These are phyloP conservation scores for Blastobotrys mokoenaii DNA, from an alignment of 805 yeast genomes.

Conservation along the genomic window DNA sequence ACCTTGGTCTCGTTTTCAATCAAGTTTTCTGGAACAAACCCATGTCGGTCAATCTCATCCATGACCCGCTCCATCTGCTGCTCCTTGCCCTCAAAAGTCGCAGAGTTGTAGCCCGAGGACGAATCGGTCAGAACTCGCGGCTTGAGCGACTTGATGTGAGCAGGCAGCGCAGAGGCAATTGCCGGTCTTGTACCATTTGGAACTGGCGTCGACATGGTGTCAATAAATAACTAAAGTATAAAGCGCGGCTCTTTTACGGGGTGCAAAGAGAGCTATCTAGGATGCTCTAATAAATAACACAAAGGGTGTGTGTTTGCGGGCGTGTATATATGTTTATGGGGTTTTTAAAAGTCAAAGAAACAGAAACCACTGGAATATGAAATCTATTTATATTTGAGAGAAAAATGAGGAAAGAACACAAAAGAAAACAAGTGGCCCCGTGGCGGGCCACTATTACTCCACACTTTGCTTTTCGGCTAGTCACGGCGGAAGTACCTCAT, in stretches of 20 bases:
- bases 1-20: slow-evolving; percentile 72
- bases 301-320: too few species aligned
- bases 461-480: too few species aligned
- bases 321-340: too few species aligned
- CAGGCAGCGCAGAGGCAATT: slow-evolving; percentile 1
- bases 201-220: not conserved
- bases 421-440: not conserved
- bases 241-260: too few species aligned
- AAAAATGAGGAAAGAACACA: not conserved
- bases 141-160: slow-evolving; percentile 7
- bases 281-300: too few species aligned
- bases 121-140: slow-evolving; percentile 19
- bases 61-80: slow-evolving; percentile 72
- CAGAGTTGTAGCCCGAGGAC: slow-evolving; percentile 56
- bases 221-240: too few species aligned
- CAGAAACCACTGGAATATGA: too few species aligned
- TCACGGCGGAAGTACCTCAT: too few species aligned
- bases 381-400: not conserved
- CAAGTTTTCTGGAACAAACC: slow-evolving; percentile 80
- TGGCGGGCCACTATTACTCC: too few species aligned
- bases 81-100: slow-evolving; percentile 72
- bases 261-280: too few species aligned
- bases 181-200: not conserved
- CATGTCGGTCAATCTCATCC: slow-evolving; percentile 71
- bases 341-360: too few species aligned